Percentiles rank a stretch among this genome's conserved stretches.
These are phyloP conservation scores for Schwanniomyces occidentalis DNA, from an alignment of 805 yeast genomes.

Conservation along the genomic window DNA sequence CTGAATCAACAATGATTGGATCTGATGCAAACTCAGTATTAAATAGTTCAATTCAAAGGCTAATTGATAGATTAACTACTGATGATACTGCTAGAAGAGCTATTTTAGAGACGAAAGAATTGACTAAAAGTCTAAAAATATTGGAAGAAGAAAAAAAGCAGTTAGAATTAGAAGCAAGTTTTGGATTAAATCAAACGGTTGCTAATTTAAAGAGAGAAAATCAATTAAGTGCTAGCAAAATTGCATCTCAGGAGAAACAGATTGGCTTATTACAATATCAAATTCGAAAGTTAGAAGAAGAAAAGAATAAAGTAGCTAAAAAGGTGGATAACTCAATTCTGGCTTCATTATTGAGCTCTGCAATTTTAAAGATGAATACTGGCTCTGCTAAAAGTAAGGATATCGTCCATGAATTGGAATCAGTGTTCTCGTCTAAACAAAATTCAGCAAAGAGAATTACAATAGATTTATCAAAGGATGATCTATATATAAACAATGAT, in stretches of 20 bases:
- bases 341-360: conserved; percentile 5
- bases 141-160: conserved; percentile 22
- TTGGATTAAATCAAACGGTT: conserved; percentile 20
- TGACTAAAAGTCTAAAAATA: conserved; percentile 20
- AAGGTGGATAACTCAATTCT: conserved; percentile 5
- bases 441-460: too few relatives aligned
- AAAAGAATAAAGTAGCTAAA: conserved; percentile 7
- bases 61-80: conserved; percentile 33
- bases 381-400: conserved; percentile 3
- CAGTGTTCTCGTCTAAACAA: too few relatives aligned
- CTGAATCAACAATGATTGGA: conserved; percentile 22
- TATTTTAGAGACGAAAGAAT: conserved; percentile 27
- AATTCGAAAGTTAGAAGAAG: conserved; percentile 20
- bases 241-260: conserved; percentile 25
- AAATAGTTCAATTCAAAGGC: conserved; percentile 31
- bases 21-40: conserved; percentile 28
- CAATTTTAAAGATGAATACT: neutral
- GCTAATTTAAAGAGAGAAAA: conserved; percentile 23
- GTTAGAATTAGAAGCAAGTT: conserved; percentile 21
- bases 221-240: conserved; percentile 18
- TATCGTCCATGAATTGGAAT: conserved; percentile 16
- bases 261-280: conserved; percentile 25
- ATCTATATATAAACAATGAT: neutral
- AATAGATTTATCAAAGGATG: too few relatives aligned
- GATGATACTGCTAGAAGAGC: conserved; percentile 39